A percentile compares a stretch with the other conserved stretches of the same genome.
These are phyloP conservation scores for Haematococcus lacustris DNA, from an alignment of 139 green algal species.

Conservation along the genomic window DNA sequence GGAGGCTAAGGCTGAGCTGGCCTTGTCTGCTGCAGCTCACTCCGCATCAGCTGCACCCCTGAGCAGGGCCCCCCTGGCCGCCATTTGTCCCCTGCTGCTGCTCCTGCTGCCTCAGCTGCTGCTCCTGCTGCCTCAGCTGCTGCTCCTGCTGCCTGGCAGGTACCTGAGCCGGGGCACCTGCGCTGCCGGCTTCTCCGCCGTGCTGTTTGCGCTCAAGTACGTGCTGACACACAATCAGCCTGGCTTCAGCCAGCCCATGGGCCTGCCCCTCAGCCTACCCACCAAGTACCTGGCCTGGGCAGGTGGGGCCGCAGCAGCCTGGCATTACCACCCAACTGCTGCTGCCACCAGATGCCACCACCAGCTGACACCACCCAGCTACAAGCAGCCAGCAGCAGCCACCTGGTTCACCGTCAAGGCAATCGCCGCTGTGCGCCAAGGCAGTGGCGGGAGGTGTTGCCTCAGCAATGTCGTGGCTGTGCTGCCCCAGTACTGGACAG, in stretches of 20 bases:
- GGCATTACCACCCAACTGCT: neutral
- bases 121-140: too few relatives aligned
- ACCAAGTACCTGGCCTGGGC: constrained; percentile 52
- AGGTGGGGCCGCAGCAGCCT: neutral
- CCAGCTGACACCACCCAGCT: too few relatives aligned
- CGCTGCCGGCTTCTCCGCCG: constrained; percentile 58
- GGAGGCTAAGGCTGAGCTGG: too few relatives aligned
- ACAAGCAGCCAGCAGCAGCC: too few relatives aligned
- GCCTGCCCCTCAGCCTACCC: constrained; percentile 54
- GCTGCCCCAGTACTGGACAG: too few relatives aligned
- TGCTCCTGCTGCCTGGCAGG: too few relatives aligned
- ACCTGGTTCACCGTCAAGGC: neutral
- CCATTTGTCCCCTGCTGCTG: too few relatives aligned
- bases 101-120: too few relatives aligned
- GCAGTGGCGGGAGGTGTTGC: neutral
- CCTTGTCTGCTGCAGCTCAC: too few relatives aligned
- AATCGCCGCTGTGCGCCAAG: neutral
- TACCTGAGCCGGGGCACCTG: too few relatives aligned
- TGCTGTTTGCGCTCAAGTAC: constrained; percentile 71
- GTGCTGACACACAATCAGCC: constrained; percentile 44
- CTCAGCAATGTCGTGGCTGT: neutral
- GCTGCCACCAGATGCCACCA: neutral
- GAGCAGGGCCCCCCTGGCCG: too few relatives aligned
- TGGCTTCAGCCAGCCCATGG: constrained; percentile 33
- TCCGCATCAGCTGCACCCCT: too few relatives aligned